A percentile compares a stretch with the other conserved stretches of the same genome.
Evolutionary conservation across 2,329 filamentous ascomycete species (phyloP).

Genomic region (Gaeumannomyces tritici): DNA sequence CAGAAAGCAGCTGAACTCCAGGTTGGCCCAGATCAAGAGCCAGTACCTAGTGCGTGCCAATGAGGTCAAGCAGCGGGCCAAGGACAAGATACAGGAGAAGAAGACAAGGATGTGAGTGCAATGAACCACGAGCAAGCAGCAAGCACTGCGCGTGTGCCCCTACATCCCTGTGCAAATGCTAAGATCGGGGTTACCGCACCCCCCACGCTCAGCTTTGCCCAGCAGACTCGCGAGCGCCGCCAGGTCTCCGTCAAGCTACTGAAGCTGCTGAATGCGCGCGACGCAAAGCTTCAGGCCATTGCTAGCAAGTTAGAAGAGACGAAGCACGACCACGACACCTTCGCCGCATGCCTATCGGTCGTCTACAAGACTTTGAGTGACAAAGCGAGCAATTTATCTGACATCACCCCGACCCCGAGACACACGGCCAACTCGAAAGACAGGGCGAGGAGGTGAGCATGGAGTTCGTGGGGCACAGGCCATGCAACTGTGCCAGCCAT

Average conservation of each 20-base stretch:
- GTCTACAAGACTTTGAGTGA: slow-evolving; percentile 11
- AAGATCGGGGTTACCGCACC: neutral
- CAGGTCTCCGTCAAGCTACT: slow-evolving; percentile 7
- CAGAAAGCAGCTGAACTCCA: neutral
- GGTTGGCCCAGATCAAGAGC: slow-evolving; percentile 2
- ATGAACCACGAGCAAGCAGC: neutral
- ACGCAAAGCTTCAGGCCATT: slow-evolving; percentile 12
- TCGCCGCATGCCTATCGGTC: slow-evolving; percentile 10
- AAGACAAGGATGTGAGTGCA: neutral
- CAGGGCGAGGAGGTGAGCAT: neutral
- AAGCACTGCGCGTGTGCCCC: no score
- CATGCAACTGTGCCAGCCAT: neutral
- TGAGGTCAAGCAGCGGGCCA: neutral
- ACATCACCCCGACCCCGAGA: neutral
- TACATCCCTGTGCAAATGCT: neutral
- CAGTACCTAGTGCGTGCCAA: neutral
- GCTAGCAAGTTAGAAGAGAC: slow-evolving; percentile 10
- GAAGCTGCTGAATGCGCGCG: slow-evolving; percentile 10
- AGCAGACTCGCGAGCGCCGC: neutral
- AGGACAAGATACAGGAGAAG: neutral
- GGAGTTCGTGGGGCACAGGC: neutral
- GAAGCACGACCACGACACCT: slow-evolving; percentile 10
- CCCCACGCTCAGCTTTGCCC: neutral
- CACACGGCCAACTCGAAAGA: neutral
- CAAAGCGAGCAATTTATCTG: slow-evolving; percentile 6